These are phyloP conservation scores for Niebla homalea DNA, from an alignment of 495 filamentous ascomycete genomes.

Conservation along the genomic window DNA sequence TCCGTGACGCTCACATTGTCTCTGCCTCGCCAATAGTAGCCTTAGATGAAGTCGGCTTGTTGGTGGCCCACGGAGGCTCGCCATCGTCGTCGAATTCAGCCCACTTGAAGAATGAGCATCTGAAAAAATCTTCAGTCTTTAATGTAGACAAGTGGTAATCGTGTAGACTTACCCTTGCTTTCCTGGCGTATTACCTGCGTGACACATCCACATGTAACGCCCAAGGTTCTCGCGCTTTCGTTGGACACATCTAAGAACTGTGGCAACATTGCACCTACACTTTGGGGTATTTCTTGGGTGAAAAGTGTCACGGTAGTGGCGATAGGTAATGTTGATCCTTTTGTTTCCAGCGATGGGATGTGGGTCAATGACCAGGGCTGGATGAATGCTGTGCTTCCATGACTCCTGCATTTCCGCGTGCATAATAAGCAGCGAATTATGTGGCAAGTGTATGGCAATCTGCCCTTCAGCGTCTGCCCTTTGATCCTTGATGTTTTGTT, in stretches of 20 bases:
- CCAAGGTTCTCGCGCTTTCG: constrained; percentile 60
- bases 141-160: neutral
- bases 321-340: constrained; percentile 89
- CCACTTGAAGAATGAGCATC: constrained; percentile 77
- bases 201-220: constrained; percentile 78
- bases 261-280: constrained; percentile 55
- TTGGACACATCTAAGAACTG: constrained; percentile 67
- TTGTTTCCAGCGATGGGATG: constrained; percentile 69
- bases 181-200: constrained; percentile 60
- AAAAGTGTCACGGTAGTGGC: constrained; percentile 63
- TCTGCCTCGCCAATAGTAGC: too few relatives aligned
- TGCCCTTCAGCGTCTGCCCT: constrained; percentile 58
- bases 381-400: constrained; percentile 53
- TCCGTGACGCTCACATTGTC: too few relatives aligned
- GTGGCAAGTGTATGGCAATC: constrained; percentile 81
- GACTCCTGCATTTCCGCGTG: constrained; percentile 65
- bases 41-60: neutral
- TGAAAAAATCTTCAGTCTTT: constrained; percentile 8
- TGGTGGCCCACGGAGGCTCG: constrained; percentile 50
- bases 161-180: constrained; percentile 38
- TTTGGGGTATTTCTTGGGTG: constrained; percentile 49
- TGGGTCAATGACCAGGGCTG: constrained; percentile 59
- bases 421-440: constrained; percentile 90
- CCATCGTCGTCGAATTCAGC: constrained; percentile 82
- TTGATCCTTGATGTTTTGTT: constrained; percentile 15